Conservation (phyloP, 1,284 basidiomycete species). For the Rhodotorula sp. region DNA sequence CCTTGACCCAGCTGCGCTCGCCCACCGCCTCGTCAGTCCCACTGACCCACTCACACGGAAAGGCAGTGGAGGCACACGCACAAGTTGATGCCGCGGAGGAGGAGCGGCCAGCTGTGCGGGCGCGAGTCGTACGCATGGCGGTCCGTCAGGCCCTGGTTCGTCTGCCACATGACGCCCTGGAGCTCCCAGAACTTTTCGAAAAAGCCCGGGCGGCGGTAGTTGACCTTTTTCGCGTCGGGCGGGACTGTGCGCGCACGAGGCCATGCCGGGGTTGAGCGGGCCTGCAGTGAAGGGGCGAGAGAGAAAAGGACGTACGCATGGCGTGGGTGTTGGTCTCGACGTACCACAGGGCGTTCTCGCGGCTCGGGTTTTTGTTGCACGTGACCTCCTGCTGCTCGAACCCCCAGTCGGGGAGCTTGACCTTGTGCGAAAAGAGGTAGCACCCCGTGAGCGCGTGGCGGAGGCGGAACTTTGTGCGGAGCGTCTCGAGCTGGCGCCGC, state of each 20-base stretch:
- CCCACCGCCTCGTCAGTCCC: not conserved
- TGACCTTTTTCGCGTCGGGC: constrained; percentile 72
- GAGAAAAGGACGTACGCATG: constrained; percentile 60
- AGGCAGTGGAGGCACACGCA: not conserved
- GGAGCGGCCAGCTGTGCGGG: constrained; percentile 82
- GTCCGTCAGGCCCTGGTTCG: constrained; percentile 92
- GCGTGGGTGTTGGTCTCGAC: constrained; percentile 84
- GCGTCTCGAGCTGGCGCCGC: constrained; percentile 69
- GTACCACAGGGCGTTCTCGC: constrained; percentile 89
- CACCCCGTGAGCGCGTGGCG: constrained; percentile 85
- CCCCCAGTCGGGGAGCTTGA: constrained; percentile 96
- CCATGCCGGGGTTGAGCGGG: not conserved
- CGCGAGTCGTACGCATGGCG: constrained; percentile 93
- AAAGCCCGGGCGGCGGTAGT: constrained; percentile 75
- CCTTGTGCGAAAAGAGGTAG: constrained; percentile 96
- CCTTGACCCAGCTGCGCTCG: constrained; percentile 89
- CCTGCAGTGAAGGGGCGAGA: not conserved
- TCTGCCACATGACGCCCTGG: constrained; percentile 97
- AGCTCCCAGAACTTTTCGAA: constrained; percentile 87
- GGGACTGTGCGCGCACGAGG: constrained; percentile 59
- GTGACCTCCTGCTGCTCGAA: constrained; percentile 91
- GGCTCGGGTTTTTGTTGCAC: constrained; percentile 74
- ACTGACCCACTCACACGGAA: not conserved
- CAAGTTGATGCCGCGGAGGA: constrained; percentile 78
- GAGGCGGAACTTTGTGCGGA: constrained; percentile 81